phyloP scores from a whole-genome alignment of 192 early-diverging fungal species.

The Chytriomyces hyalinus region DNA sequence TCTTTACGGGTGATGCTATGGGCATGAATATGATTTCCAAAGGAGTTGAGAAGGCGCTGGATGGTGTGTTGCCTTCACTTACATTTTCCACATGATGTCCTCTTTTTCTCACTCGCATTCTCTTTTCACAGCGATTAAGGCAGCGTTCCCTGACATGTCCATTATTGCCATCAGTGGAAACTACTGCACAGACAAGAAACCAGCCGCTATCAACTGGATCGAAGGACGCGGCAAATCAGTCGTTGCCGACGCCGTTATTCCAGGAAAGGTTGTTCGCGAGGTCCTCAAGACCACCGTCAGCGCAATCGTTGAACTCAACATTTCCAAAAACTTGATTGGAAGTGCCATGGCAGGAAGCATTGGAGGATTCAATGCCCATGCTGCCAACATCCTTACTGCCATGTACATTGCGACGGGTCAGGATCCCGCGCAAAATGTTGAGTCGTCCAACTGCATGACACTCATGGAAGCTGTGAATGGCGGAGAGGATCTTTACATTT shows the following conservation, averaged over 20 bases:
- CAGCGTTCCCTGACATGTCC: constrained; percentile 73
- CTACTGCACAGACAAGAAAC: constrained; percentile 97
- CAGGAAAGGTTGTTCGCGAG: constrained; percentile 74
- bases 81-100: neutral
- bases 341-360: constrained; percentile 91
- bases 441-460: constrained; percentile 91
- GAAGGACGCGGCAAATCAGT: constrained; percentile 95
- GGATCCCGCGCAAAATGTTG: constrained; percentile 96
- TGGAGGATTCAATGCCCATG: constrained; percentile 94
- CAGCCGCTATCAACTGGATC: constrained; percentile 96
- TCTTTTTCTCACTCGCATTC: neutral
- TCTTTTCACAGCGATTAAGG: constrained; percentile 14
- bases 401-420: constrained; percentile 91
- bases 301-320: constrained; percentile 79
- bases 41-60: constrained; percentile 84
- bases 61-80: constrained; percentile 42
- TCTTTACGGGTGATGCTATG: constrained; percentile 95
- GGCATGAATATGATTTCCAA: constrained; percentile 99
- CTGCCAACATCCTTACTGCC: constrained; percentile 91
- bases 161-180: constrained; percentile 87
- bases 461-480: constrained; percentile 89
- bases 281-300: constrained; percentile 87
- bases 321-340: constrained; percentile 89
- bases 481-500: constrained; percentile 77
- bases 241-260: constrained; percentile 83